A percentile compares a stretch with the other conserved stretches of the same genome.
Evolutionary conservation across 371 early-diverging fungal species (phyloP).

Genomic region (Saksenaea vasiformis): DNA sequence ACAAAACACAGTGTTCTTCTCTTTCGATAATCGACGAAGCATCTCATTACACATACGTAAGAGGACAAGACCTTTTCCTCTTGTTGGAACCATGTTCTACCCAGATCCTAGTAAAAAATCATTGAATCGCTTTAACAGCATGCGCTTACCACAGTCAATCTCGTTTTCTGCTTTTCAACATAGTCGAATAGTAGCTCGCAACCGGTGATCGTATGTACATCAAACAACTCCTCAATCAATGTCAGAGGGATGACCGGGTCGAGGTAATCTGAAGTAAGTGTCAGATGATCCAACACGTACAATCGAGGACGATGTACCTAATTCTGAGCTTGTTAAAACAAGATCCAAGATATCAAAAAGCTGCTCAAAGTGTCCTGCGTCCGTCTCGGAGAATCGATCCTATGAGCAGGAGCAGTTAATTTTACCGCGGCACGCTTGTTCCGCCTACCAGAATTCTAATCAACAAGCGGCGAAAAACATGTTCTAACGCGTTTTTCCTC

Average conservation of each 20-base stretch:
- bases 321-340: conserved; percentile 35
- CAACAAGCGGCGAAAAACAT: conserved; percentile 30
- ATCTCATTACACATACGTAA: conserved; percentile 85
- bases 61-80: conserved; percentile 81
- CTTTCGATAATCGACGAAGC: conserved; percentile 77
- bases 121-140: neutral
- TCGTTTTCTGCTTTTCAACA: conserved; percentile 57
- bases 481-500: conserved; percentile 43
- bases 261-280: conserved; percentile 23
- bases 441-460: conserved; percentile 31
- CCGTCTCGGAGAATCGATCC: conserved; percentile 19
- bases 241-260: conserved; percentile 56
- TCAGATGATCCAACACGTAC: neutral
- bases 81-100: conserved; percentile 69
- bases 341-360: conserved; percentile 42
- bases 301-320: conserved; percentile 12
- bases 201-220: conserved; percentile 62
- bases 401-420: neutral
- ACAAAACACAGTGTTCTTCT: conserved; percentile 77
- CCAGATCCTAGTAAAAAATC: neutral
- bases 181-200: conserved; percentile 65
- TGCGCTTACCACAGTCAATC: conserved; percentile 57
- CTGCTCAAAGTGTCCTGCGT: conserved; percentile 20
- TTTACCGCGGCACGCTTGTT: neutral
- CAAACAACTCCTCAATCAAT: conserved; percentile 68